These are phyloP conservation scores for Rhizopogon rudus DNA, from an alignment of 768 basidiomycete species.

Conservation along the genomic window DNA sequence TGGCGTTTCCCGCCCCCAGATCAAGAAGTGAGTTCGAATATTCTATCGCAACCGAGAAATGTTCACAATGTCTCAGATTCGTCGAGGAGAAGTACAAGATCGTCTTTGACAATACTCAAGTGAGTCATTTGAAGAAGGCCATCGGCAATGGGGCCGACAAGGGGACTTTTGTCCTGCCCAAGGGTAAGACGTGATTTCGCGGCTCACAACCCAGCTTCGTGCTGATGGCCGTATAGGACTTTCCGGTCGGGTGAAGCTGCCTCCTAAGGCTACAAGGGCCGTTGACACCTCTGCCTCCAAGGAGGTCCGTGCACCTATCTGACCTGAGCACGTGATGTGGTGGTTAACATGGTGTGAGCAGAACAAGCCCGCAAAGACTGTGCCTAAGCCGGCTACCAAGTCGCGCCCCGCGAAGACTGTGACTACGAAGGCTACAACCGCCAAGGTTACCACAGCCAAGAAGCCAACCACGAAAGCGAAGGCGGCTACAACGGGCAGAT, in stretches of 20 bases:
- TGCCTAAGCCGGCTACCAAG: constrained; percentile 20
- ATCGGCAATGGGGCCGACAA: constrained; percentile 80
- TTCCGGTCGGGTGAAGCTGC: constrained; percentile 61
- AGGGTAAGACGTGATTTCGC: constrained; percentile 47
- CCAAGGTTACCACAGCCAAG: constrained; percentile 20
- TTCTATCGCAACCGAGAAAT: constrained; percentile 12
- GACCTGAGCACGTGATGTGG: constrained; percentile 15
- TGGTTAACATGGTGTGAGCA: constrained; percentile 8
- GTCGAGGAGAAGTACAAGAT: constrained; percentile 82
- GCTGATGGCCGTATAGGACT: constrained; percentile 25
- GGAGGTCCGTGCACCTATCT: constrained; percentile 39
- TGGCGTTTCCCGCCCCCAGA: constrained; percentile 86
- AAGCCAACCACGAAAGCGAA: constrained; percentile 32
- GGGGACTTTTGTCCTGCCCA: constrained; percentile 80
- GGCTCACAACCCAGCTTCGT: background rate
- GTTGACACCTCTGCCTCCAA: constrained; percentile 50
- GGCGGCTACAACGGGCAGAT: constrained; percentile 22
- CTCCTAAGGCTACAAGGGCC: constrained; percentile 50
- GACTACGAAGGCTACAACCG: constrained; percentile 15
- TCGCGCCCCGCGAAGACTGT: constrained; percentile 24
- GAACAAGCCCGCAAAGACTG: constrained; percentile 30
- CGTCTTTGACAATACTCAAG: constrained; percentile 74
- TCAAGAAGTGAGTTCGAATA: constrained; percentile 74
- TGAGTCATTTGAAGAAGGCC: constrained; percentile 73
- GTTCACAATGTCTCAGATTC: constrained; percentile 42